Evolutionary conservation across 805 yeast genomes (phyloP).

Genomic region (Jamesozyma jinghongensis): DNA sequence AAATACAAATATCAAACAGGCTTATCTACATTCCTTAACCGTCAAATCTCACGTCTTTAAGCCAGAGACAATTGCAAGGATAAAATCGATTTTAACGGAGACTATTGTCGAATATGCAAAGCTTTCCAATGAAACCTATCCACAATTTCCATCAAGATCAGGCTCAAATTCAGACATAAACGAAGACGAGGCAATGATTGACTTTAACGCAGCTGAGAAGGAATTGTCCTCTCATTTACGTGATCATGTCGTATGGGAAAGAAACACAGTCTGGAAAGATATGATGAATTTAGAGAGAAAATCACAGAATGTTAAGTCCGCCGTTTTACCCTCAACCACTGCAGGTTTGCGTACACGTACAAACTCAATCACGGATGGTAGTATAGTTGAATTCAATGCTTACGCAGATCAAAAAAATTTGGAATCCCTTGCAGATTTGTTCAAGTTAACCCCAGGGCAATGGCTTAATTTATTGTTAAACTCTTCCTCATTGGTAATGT

Average conservation of each 20-base stretch:
- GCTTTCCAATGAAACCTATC: slow-evolving; percentile 21
- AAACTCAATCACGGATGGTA: slow-evolving; percentile 1
- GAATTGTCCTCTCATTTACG: slow-evolving; percentile 53
- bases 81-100: slow-evolving; percentile 48
- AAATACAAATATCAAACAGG: slow-evolving; percentile 48
- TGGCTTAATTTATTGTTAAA: slow-evolving; percentile 6
- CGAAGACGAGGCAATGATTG: background rate
- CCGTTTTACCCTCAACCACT: background rate
- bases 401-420: background rate
- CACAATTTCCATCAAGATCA: background rate
- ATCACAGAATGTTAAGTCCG: slow-evolving; percentile 61
- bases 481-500: slow-evolving; percentile 28
- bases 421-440: slow-evolving; percentile 13
- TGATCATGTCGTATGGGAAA: slow-evolving; percentile 94
- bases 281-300: slow-evolving; percentile 86
- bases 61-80: slow-evolving; percentile 35
- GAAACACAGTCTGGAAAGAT: slow-evolving; percentile 97
- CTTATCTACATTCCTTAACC: slow-evolving; percentile 44
- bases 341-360: slow-evolving; percentile 1
- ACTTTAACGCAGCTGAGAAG: slow-evolving; percentile 33
- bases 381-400: background rate
- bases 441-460: slow-evolving; percentile 11
- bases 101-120: slow-evolving; percentile 48
- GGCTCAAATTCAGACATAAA: background rate
- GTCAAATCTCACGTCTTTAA: slow-evolving; percentile 47